Evolutionary conservation across 495 filamentous ascomycete genomes (phyloP).

Genomic region (Aspergillus egyptiacus): DNA sequence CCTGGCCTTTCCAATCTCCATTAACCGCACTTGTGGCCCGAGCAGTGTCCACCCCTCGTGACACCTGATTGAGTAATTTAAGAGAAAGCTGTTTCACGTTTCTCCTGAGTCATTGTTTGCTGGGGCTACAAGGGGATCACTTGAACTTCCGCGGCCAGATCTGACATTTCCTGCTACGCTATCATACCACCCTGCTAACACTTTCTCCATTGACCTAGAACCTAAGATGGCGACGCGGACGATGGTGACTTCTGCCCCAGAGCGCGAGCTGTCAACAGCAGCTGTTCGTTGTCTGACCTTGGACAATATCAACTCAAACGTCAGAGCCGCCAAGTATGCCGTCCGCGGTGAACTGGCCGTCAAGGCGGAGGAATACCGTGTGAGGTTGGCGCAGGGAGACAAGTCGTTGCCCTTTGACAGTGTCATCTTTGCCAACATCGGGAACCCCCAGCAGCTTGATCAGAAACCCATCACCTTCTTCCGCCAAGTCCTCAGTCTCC

Average conservation of each 20-base stretch:
- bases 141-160: not conserved
- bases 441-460: constrained; percentile 96
- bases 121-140: constrained; percentile 10
- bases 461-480: constrained; percentile 99
- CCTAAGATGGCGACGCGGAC: constrained; percentile 32
- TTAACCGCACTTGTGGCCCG: constrained; percentile 1
- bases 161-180: not conserved
- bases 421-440: constrained; percentile 95
- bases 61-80: constrained; percentile 13
- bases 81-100: constrained; percentile 3
- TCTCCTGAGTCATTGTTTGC: constrained; percentile 6
- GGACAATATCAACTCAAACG: constrained; percentile 86
- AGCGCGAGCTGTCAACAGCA: constrained; percentile 53
- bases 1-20: not conserved
- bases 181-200: not conserved
- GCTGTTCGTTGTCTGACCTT: constrained; percentile 59
- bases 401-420: constrained; percentile 74
- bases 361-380: constrained; percentile 82
- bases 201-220: constrained; percentile 7
- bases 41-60: constrained; percentile 13
- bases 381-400: constrained; percentile 54
- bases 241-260: constrained; percentile 21
- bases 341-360: constrained; percentile 92
- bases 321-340: constrained; percentile 84
- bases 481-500: constrained; percentile 88